Percentiles rank a stretch among this genome's conserved stretches.
phyloP scores from a whole-genome alignment of 1,284 basidiomycete species.

The Takashimella tepidaria region DNA sequence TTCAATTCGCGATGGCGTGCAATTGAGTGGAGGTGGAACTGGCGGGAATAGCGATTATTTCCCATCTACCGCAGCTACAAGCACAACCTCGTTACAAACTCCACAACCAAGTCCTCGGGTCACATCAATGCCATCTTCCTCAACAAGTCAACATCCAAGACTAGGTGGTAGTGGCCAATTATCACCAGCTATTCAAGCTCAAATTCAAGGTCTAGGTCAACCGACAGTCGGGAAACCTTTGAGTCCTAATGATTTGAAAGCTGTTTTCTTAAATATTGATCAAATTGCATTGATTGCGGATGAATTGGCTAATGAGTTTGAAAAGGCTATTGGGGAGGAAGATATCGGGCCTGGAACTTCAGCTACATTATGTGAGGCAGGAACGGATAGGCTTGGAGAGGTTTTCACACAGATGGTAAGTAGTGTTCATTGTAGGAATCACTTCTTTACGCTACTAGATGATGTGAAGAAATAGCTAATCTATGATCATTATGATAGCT shows the following conservation, averaged over 20 bases:
- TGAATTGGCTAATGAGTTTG: slow-evolving; percentile 53
- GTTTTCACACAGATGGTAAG: slow-evolving; percentile 69
- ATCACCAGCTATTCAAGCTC: slow-evolving; percentile 1
- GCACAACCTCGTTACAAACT: neutral
- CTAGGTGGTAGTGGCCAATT: too few species aligned
- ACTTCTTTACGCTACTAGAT: neutral
- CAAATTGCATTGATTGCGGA: slow-evolving; percentile 69
- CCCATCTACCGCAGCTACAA: neutral
- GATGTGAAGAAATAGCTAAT: too few species aligned
- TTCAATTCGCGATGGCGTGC: neutral
- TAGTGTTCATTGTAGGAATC: slow-evolving; percentile 6
- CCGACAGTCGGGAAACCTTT: slow-evolving; percentile 53
- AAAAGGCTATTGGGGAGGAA: slow-evolving; percentile 40
- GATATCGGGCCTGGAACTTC: slow-evolving; percentile 50
- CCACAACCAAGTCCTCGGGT: slow-evolving; percentile 16
- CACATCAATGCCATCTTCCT: neutral
- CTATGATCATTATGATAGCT: slow-evolving; percentile 52
- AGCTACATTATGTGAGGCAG: slow-evolving; percentile 49
- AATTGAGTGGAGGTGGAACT: too few species aligned
- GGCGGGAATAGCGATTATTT: neutral
- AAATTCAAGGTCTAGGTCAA: neutral
- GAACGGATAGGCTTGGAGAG: slow-evolving; percentile 66
- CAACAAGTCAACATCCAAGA: neutral
- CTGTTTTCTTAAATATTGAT: slow-evolving; percentile 73
- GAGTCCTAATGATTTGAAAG: slow-evolving; percentile 62